A percentile compares a stretch with the other conserved stretches of the same genome.
Conservation (phyloP, 805 yeast genomes). For the Myxozyma kluyveri region DNA sequence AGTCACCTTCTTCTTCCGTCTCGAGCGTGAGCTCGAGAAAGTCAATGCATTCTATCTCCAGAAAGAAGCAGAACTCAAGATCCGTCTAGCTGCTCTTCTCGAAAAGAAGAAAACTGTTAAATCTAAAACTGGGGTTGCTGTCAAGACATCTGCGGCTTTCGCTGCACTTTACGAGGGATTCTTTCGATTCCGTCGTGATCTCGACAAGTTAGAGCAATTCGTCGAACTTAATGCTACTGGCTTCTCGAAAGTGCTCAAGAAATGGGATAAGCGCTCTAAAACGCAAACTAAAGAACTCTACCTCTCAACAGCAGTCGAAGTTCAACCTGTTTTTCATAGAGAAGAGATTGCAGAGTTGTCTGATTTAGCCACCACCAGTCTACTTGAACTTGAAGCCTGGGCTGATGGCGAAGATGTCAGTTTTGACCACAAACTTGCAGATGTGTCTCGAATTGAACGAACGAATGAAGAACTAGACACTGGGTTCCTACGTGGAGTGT, state of each 20-base stretch:
- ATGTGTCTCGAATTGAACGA: constrained; percentile 26
- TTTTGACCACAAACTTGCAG: constrained; percentile 32
- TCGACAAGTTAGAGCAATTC: constrained; percentile 81
- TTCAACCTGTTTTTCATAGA: constrained; percentile 94
- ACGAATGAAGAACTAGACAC: constrained; percentile 28
- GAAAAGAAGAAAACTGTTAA: constrained; percentile 60
- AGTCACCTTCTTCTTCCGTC: constrained; percentile 79
- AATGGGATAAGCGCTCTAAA: constrained; percentile 97
- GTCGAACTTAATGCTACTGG: constrained; percentile 95
- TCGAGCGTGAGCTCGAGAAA: constrained; percentile 93
- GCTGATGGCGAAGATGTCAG: constrained; percentile 50
- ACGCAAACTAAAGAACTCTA: constrained; percentile 92
- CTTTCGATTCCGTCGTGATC: constrained; percentile 82
- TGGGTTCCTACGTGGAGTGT: constrained; percentile 19
- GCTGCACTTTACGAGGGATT: constrained; percentile 83
- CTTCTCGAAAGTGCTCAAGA: constrained; percentile 89
- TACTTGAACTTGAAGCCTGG: constrained; percentile 72
- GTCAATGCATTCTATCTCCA: constrained; percentile 89
- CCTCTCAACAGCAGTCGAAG: constrained; percentile 86
- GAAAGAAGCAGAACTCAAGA: constrained; percentile 82
- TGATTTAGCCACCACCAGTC: constrained; percentile 52
- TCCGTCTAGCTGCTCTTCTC: constrained; percentile 71
- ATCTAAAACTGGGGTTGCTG: constrained; percentile 47
- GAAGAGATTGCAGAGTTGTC: constrained; percentile 80
- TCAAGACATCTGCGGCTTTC: constrained; percentile 70